A percentile compares a stretch with the other conserved stretches of the same genome.
phyloP scores from a whole-genome alignment of 1,284 basidiomycete genomes.

The Cutaneotrichosporon mucoides region DNA sequence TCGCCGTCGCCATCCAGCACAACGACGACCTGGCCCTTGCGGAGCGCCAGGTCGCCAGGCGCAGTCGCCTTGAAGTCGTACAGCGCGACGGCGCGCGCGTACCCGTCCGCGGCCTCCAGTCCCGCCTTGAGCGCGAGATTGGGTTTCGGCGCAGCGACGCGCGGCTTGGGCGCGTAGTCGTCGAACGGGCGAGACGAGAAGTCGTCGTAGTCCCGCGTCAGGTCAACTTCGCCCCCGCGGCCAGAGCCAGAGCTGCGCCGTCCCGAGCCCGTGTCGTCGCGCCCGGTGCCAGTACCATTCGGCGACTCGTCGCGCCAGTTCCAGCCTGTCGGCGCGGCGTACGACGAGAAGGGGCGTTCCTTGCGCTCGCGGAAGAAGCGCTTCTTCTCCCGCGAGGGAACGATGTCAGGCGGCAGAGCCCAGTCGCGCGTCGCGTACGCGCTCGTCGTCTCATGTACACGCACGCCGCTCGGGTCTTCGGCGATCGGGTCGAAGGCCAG shows the following conservation, averaged over 20 bases:
- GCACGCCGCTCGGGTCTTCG: constrained; percentile 9
- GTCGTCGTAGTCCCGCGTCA: background rate
- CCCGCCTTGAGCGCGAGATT: constrained; percentile 19
- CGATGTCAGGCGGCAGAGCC: constrained; percentile 1
- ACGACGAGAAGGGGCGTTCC: constrained; percentile 11
- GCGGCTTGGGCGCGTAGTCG: constrained; percentile 5
- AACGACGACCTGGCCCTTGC: constrained; percentile 74
- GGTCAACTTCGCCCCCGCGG: background rate
- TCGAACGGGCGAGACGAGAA: constrained; percentile 11
- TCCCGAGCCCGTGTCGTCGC: background rate
- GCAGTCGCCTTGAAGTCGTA: constrained; percentile 72
- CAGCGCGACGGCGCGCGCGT: constrained; percentile 69
- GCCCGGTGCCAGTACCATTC: background rate
- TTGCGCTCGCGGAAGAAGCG: constrained; percentile 1
- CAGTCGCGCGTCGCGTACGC: constrained; percentile 12
- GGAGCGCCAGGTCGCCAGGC: constrained; percentile 75
- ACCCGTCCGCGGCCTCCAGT: constrained; percentile 33
- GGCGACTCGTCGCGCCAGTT: background rate
- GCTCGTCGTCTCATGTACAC: constrained; percentile 11
- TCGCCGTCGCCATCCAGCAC: constrained; percentile 70
- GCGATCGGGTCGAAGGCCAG: constrained; percentile 13
- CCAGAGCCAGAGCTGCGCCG: too few relatives aligned
- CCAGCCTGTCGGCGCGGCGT: constrained; percentile 2
- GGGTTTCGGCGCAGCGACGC: background rate
- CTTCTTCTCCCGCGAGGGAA: constrained; percentile 3